Base-by-base conservation (phyloP, 2,329 filamentous ascomycete genomes). In the Laburnicola sp. region DNA sequence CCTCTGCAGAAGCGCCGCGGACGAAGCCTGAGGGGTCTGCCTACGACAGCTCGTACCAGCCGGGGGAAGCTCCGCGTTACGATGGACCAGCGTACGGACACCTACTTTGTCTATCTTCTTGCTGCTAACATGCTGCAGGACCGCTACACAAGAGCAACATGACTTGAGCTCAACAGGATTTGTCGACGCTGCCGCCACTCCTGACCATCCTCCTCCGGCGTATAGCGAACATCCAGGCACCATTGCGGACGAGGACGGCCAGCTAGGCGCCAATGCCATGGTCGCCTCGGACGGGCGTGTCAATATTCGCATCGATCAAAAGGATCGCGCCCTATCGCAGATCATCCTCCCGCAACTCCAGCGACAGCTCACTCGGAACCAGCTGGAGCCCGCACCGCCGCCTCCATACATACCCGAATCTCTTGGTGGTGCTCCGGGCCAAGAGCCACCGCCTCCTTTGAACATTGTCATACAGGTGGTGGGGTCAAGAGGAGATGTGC, bases 381-480 rank as follows among this genome's bases (percentile, higher is more conserved):
- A 78, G 31, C 74, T 80, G 37, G 79, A 85, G 46, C 74, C 76
- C 23, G 75, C 79, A 51, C 80, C 86, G 2, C 85, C 86, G 25
- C 85, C 85, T 1, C 80, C 84, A 28, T 91, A 90, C 62, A 86
- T 91, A 36, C 87, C 88, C 1, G 83, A 86, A n/a, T 86, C 82
- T 34, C 77, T 92, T 2, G 86, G 86, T 47, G 86, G 86, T 32
- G 77, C 78, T 44, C 83, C 84, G 6, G 82, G 80, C 2, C 82
- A 86, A 62, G 78, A 71, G 4, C 75, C 76, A 2, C 77, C 77
- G 4, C 78, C 77, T 25, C 73, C 75, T 1, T 63, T 79, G 59
- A 80, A 79, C 52, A 65, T 80, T 1, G 77, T 79, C 36, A 77
- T 80, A 53, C 76, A 78, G 46, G 75, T 79, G 0, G 76, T 79